These are phyloP conservation scores for Gigaspora rosea DNA, from an alignment of 192 early-diverging fungal genomes.

Conservation along the genomic window DNA sequence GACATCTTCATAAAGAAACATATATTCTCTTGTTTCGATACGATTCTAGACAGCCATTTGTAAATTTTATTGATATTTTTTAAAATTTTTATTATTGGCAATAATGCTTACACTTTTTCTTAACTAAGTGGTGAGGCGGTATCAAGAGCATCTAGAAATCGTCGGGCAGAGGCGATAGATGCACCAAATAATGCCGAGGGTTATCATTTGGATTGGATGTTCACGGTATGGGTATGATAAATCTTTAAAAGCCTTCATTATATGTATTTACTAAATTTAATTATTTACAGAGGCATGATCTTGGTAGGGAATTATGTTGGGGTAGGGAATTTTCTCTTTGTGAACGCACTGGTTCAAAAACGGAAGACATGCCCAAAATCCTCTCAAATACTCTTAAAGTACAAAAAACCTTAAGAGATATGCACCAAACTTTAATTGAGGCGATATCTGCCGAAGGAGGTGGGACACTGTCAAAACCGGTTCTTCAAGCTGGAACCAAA, in stretches of 20 bases:
- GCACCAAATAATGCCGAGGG: slow-evolving; percentile 16
- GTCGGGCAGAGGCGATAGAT: slow-evolving; percentile 12
- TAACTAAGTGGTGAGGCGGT: slow-evolving; percentile 26
- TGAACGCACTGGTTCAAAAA: slow-evolving; percentile 22
- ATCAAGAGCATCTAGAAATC: slow-evolving; percentile 14
- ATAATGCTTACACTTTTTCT: slow-evolving; percentile 24
- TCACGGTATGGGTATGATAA: slow-evolving; percentile 33
- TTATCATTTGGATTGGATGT: slow-evolving; percentile 31
- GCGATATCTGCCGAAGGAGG: slow-evolving; percentile 9
- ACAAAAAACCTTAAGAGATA: slow-evolving; percentile 27
- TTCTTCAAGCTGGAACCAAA: slow-evolving; percentile 2
- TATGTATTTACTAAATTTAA: slow-evolving; percentile 18
- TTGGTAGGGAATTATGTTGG: slow-evolving; percentile 20
- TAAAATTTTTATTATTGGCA: neutral
- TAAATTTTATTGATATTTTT: slow-evolving; percentile 18
- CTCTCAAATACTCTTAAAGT: slow-evolving; percentile 25
- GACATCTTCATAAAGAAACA: slow-evolving; percentile 33
- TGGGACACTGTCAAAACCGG: slow-evolving; percentile 16
- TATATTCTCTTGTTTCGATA: slow-evolving; percentile 33
- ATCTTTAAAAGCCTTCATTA: slow-evolving; percentile 17
- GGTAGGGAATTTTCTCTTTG: slow-evolving; percentile 17
- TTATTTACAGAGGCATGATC: slow-evolving; percentile 27
- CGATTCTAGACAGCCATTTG: slow-evolving; percentile 34
- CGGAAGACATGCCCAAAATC: slow-evolving; percentile 3
- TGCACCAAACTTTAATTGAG: slow-evolving; percentile 29